These are phyloP conservation scores for Capronia epimyces DNA, from an alignment of 2,329 filamentous ascomycete genomes.

Conservation along the genomic window DNA sequence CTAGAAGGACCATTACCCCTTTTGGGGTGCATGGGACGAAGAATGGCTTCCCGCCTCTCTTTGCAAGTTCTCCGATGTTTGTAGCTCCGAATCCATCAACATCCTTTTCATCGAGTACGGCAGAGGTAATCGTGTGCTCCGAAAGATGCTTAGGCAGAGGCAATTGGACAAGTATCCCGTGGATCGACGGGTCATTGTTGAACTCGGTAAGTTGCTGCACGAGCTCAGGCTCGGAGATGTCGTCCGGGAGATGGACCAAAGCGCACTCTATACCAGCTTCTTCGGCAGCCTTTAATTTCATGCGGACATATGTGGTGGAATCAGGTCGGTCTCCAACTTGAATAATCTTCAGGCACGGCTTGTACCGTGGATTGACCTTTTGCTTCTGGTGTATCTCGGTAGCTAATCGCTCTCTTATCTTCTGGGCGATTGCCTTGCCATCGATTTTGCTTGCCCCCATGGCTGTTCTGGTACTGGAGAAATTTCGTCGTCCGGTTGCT, in stretches of 20 bases:
- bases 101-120: slow-evolving; percentile 89
- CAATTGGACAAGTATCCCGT: slow-evolving; percentile 90
- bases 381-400: slow-evolving; percentile 77
- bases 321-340: slow-evolving; percentile 94
- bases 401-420: slow-evolving; percentile 76
- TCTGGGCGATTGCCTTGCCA: slow-evolving; percentile 89
- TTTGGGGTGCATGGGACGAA: slow-evolving; percentile 96
- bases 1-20: slow-evolving; percentile 87
- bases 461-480: slow-evolving; percentile 51
- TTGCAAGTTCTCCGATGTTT: slow-evolving; percentile 96
- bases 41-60: slow-evolving; percentile 80
- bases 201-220: slow-evolving; percentile 72
- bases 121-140: slow-evolving; percentile 83
- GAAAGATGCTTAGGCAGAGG: slow-evolving; percentile 84
- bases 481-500: slow-evolving; percentile 28
- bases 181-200: slow-evolving; percentile 80
- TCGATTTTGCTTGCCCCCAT: slow-evolving; percentile 93
- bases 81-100: slow-evolving; percentile 91
- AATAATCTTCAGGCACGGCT: slow-evolving; percentile 86
- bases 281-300: slow-evolving; percentile 96
- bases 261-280: slow-evolving; percentile 92
- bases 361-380: slow-evolving; percentile 76
- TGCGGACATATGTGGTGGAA: slow-evolving; percentile 96
- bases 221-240: slow-evolving; percentile 77
- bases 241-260: slow-evolving; percentile 74